Conservation (phyloP, 2,329 filamentous ascomycete species). For the Fusarium sterilihyphosum region DNA sequence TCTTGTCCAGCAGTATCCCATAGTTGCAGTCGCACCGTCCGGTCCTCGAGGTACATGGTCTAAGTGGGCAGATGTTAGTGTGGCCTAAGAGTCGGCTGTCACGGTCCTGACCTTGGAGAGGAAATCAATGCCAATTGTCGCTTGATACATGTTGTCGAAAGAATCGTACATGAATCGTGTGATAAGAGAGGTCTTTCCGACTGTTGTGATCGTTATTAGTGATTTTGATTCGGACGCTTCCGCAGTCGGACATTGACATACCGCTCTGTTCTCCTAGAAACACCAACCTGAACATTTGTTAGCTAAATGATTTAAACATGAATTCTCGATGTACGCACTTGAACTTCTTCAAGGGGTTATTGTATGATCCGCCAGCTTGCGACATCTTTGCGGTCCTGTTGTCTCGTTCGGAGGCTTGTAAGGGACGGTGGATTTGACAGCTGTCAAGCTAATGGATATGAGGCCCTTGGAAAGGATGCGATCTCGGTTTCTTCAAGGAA, state of each 20-base stretch:
- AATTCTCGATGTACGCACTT: conserved; percentile 70
- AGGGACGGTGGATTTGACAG: conserved; percentile 37
- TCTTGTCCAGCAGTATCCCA: conserved; percentile 99
- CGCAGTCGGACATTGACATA: conserved; percentile 60
- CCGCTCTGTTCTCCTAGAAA: conserved; percentile 99
- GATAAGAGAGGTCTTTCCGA: conserved; percentile 98
- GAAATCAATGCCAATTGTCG: conserved; percentile 99
- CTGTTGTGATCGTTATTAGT: conserved; percentile 59
- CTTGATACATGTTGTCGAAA: conserved; percentile 99
- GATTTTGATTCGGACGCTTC: conserved; percentile 21
- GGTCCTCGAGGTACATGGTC: conserved; percentile 99
- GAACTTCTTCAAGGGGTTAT: conserved; percentile 99
- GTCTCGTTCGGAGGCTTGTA: conserved; percentile 25
- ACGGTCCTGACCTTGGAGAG: conserved; percentile 81
- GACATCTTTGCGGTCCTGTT: conserved; percentile 71
- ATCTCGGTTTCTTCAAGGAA: conserved; percentile 8
- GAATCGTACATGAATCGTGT: conserved; percentile 99
- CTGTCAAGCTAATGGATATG: conserved; percentile 36
- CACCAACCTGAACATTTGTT: conserved; percentile 73
- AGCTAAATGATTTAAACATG: conserved; percentile 25
- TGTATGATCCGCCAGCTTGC: conserved; percentile 86
- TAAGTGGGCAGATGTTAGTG: conserved; percentile 35
- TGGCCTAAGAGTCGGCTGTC: conserved; percentile 13
- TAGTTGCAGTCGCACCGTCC: conserved; percentile 94
- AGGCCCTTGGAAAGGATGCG: conserved; percentile 8